Evolutionary conservation across 2,329 filamentous ascomycete species (phyloP).

Genomic region (Penicillium freii): DNA sequence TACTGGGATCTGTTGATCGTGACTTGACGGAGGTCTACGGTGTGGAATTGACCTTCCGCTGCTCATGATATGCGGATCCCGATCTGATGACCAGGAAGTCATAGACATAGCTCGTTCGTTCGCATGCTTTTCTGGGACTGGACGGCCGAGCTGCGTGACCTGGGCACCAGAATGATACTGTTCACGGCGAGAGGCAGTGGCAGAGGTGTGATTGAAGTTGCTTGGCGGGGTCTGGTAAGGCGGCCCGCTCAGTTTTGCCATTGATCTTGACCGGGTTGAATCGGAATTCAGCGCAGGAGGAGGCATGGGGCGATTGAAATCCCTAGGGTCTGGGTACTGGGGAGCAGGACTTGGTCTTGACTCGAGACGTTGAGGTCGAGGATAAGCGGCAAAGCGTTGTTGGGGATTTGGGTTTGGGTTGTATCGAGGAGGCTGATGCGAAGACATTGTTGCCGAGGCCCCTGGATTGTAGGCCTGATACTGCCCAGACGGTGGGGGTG

Average conservation of each 20-base stretch:
- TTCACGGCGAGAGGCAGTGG: constrained; percentile 74
- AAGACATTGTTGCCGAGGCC: constrained; percentile 31
- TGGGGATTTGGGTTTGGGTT: constrained; percentile 51
- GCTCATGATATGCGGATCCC: constrained; percentile 82
- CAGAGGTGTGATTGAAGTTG: constrained; percentile 64
- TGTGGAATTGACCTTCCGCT: constrained; percentile 81
- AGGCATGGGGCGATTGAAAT: constrained; percentile 57
- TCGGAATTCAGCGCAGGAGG: constrained; percentile 78
- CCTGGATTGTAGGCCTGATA: constrained; percentile 40
- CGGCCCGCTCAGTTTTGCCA: constrained; percentile 73
- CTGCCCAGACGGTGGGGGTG: constrained; percentile 41
- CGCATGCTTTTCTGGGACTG: constrained; percentile 87
- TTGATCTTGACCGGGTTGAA: constrained; percentile 86
- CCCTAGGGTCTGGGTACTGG: constrained; percentile 59
- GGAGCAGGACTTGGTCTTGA: constrained; percentile 53
- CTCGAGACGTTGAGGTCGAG: constrained; percentile 69
- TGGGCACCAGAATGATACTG: constrained; percentile 64
- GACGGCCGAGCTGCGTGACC: constrained; percentile 85
- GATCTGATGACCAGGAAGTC: constrained; percentile 75
- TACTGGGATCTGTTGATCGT: constrained; percentile 32
- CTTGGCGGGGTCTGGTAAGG: constrained; percentile 66
- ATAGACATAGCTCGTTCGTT: constrained; percentile 97
- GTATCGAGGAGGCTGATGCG: constrained; percentile 56
- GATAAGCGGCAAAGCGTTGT: constrained; percentile 64
- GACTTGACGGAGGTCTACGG: constrained; percentile 60